Conservation (phyloP, 2,329 filamentous ascomycete genomes). For the Penicillium vulpinum region DNA sequence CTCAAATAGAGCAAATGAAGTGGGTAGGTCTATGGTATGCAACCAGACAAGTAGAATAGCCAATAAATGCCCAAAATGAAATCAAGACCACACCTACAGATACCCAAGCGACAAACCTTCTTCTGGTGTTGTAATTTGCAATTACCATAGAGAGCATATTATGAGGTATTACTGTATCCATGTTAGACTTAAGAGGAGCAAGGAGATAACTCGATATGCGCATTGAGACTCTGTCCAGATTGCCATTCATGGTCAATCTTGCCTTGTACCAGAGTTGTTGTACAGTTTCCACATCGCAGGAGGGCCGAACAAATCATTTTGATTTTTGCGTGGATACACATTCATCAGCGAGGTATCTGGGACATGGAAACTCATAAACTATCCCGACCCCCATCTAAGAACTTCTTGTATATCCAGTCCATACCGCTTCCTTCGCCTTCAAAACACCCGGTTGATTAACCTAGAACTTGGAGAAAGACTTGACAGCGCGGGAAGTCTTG, state of each 20-base stretch:
- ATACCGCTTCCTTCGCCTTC: constrained; percentile 40
- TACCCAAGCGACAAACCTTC: background rate
- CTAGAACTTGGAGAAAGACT: constrained; percentile 99
- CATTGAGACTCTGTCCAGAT: constrained; percentile 18
- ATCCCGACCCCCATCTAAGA: constrained; percentile 39
- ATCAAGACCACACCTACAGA: background rate
- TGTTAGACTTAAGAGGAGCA: constrained; percentile 5
- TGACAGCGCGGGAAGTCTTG: constrained; percentile 60
- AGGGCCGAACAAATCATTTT: constrained; percentile 39
- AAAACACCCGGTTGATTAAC: constrained; percentile 35
- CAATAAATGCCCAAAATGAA: background rate
- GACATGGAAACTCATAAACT: constrained; percentile 44
- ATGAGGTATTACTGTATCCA: background rate
- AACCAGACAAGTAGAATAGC: background rate
- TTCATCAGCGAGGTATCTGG: constrained; percentile 43
- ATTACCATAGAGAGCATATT: background rate
- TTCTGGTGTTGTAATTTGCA: background rate
- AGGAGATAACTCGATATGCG: constrained; percentile 13
- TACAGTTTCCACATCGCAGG: constrained; percentile 32
- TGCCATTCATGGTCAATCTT: constrained; percentile 13
- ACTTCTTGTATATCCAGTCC: constrained; percentile 41
- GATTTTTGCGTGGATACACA: constrained; percentile 44
- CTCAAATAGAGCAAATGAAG: background rate
- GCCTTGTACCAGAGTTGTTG: constrained; percentile 18
- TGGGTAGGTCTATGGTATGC: background rate